A percentile compares a stretch with the other conserved stretches of the same genome.
These are phyloP conservation scores for Williopsis jadinii DNA, from an alignment of 1,139 yeast species.

Conservation along the genomic window DNA sequence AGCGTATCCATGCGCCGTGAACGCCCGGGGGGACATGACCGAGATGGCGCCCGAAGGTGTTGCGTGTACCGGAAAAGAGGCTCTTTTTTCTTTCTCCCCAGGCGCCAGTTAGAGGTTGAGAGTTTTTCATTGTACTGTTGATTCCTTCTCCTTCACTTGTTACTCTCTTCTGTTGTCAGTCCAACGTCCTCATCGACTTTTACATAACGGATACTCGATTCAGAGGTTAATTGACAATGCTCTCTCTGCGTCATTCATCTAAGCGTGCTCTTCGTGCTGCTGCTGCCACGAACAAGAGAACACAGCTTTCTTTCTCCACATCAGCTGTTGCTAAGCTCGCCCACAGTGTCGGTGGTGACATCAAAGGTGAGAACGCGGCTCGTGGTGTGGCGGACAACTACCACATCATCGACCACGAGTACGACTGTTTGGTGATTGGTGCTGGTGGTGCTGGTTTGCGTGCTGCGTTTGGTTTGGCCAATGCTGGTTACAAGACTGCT, in stretches of 20 bases:
- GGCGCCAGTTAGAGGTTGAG: too few species aligned
- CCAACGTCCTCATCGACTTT: too few species aligned
- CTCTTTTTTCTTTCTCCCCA: too few species aligned
- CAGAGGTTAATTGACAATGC: conserved; percentile 10
- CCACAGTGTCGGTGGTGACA: conserved; percentile 24
- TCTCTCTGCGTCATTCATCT: conserved; percentile 19
- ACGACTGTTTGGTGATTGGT: conserved; percentile 96
- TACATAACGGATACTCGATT: too few species aligned
- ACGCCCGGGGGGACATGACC: conserved; percentile 7
- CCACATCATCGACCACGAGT: conserved; percentile 93
- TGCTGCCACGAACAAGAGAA: conserved; percentile 4
- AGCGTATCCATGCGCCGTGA: conserved; percentile 1
- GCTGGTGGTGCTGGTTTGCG: conserved; percentile 99
- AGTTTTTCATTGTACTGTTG: neutral
- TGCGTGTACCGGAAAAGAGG: neutral
- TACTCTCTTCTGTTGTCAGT: neutral
- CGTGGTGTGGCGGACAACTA: conserved; percentile 64
- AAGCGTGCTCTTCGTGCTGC: conserved; percentile 12
- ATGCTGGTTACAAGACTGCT: conserved; percentile 96
- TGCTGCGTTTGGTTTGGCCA: conserved; percentile 97
- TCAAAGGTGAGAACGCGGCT: conserved; percentile 24
- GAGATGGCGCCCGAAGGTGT: conserved; percentile 14
- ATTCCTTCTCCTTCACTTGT: neutral
- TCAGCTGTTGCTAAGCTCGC: conserved; percentile 19
- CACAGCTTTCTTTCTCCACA: conserved; percentile 20